Conservation (phyloP, 2,329 filamentous ascomycete genomes). For the Colletotrichum camelliae region DNA sequence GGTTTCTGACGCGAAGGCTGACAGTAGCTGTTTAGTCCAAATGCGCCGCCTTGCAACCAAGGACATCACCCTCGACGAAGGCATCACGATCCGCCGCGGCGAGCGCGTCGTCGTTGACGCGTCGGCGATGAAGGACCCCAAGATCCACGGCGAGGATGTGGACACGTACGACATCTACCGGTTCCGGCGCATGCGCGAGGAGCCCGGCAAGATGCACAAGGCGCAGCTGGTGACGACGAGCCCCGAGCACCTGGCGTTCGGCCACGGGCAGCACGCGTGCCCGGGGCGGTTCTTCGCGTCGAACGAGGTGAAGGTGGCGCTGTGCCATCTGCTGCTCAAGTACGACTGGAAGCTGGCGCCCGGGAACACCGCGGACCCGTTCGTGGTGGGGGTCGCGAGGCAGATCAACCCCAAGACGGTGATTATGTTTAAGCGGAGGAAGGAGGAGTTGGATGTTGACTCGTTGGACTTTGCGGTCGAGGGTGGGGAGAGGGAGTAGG, state of each 20-base stretch:
- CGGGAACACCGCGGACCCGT: not conserved
- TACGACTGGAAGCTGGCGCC: not conserved
- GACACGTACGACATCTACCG: not conserved
- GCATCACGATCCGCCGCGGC: not conserved
- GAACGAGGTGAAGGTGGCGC: not conserved
- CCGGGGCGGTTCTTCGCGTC: not conserved
- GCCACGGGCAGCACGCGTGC: slow-evolving; percentile 35
- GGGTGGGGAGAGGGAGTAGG: not conserved
- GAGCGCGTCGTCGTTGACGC: not conserved
- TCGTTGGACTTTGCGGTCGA: not conserved
- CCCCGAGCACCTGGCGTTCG: slow-evolving; percentile 40
- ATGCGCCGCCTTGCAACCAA: not conserved
- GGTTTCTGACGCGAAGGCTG: not conserved
- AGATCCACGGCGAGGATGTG: not conserved
- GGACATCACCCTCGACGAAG: not conserved
- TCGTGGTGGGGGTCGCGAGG: not conserved
- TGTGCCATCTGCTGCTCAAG: not conserved
- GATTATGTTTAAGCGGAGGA: not conserved
- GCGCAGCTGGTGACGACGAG: slow-evolving; percentile 46
- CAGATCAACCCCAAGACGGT: not conserved
- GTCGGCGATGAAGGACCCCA: not conserved
- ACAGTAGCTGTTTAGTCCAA: not conserved
- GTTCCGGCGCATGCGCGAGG: not conserved
- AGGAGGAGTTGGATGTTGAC: not conserved
- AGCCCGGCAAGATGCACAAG: slow-evolving; percentile 2